Conservation (phyloP, 768 basidiomycete species). For the Lentinus tigrinus region DNA sequence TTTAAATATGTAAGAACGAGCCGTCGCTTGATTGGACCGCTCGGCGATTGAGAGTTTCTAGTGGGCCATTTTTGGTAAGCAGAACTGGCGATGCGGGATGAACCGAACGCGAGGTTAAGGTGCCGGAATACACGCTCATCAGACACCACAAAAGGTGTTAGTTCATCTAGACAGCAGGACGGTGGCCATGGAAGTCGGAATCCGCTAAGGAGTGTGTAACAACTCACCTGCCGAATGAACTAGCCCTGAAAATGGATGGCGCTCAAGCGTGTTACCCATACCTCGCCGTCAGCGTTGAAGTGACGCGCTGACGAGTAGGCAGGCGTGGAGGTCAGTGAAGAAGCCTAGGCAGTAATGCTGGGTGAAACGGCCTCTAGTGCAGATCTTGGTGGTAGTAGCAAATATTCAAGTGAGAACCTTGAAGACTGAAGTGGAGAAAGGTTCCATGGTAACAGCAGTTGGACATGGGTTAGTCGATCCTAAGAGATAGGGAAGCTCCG, state of each 20-base stretch:
- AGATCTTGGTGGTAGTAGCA: constrained; percentile 89
- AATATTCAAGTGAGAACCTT: constrained; percentile 86
- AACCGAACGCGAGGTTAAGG: constrained; percentile 76
- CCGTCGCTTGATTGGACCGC: constrained; percentile 50
- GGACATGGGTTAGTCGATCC: constrained; percentile 85
- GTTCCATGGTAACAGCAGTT: constrained; percentile 86
- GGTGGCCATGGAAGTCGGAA: constrained; percentile 87
- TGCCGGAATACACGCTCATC: constrained; percentile 80
- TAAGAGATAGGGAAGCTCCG: constrained; percentile 76
- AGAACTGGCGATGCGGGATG: constrained; percentile 73
- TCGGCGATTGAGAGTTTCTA: constrained; percentile 65
- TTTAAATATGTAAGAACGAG: constrained; percentile 63
- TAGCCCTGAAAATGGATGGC: constrained; percentile 91
- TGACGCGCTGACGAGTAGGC: constrained; percentile 75
- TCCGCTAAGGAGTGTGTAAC: constrained; percentile 86
- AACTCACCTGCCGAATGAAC: constrained; percentile 90
- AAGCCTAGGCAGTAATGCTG: constrained; percentile 75
- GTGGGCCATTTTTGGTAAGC: constrained; percentile 75
- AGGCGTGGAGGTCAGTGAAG: constrained; percentile 77
- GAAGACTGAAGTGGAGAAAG: constrained; percentile 89
- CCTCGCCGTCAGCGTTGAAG: constrained; percentile 73
- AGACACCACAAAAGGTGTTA: constrained; percentile 85
- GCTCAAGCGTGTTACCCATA: constrained; percentile 86
- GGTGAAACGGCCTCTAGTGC: constrained; percentile 78
- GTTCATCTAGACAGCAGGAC: constrained; percentile 88